Evolutionary conservation across 2,329 filamentous ascomycete species (phyloP).

Genomic region (Claviceps sp.): DNA sequence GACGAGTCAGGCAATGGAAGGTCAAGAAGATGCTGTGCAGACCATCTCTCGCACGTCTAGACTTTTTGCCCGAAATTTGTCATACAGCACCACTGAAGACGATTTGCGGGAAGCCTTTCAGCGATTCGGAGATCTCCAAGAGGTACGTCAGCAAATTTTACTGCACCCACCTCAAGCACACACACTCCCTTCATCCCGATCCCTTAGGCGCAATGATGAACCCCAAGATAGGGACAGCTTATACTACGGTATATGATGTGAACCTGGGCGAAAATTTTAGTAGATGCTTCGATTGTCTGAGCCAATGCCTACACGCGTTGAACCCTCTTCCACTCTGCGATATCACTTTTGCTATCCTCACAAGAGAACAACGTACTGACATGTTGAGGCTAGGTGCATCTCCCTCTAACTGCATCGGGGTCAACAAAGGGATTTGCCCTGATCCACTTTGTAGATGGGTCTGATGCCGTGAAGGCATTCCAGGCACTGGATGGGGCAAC

Average conservation of each 20-base stretch:
- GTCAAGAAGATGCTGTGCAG: conserved; percentile 27
- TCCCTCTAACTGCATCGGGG: conserved; percentile 61
- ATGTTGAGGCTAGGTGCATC: conserved; percentile 54
- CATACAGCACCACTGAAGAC: conserved; percentile 65
- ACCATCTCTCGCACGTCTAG: conserved; percentile 60
- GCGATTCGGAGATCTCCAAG: conserved; percentile 63
- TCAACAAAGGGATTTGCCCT: conserved; percentile 84
- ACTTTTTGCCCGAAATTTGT: conserved; percentile 79
- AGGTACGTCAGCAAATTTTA: conserved; percentile 50
- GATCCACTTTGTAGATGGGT: conserved; percentile 61
- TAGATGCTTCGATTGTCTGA: conserved; percentile 97
- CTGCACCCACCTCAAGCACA: background rate
- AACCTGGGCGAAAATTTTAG: conserved; percentile 97
- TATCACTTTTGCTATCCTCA: background rate
- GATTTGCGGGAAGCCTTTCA: conserved; percentile 63
- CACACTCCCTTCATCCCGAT: background rate
- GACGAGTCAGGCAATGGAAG: conserved; percentile 17
- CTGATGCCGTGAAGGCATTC: conserved; percentile 67
- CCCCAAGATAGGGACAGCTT: conserved; percentile 99
- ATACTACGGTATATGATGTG: conserved; percentile 86
- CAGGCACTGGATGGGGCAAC: conserved; percentile 66
- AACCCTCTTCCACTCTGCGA: background rate
- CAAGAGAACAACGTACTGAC: conserved; percentile 13
- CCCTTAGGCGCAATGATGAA: conserved; percentile 63
- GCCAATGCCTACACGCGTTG: conserved; percentile 15